Percentiles rank a stretch among this genome's conserved stretches.
Conservation (phyloP, 805 yeast species). For the Pichia eremophila region DNA sequence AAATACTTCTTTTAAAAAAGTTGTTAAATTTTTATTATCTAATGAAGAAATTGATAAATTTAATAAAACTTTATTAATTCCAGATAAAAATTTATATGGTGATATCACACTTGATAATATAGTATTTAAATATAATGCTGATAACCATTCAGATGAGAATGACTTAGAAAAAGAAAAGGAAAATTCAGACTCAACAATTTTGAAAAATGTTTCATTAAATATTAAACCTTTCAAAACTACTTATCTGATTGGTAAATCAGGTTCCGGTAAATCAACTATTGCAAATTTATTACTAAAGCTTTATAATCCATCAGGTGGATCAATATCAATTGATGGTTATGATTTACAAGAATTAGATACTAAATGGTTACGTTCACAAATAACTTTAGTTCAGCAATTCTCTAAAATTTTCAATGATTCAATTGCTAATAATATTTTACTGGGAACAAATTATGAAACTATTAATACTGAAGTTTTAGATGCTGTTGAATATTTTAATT, state of each 20-base stretch:
- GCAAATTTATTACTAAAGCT: slow-evolving; percentile 52
- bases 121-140: slow-evolving; percentile 44
- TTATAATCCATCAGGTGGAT: slow-evolving; percentile 48
- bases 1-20: slow-evolving; percentile 49
- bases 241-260: slow-evolving; percentile 79
- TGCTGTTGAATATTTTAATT: slow-evolving; percentile 44
- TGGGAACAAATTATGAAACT: slow-evolving; percentile 10
- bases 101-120: slow-evolving; percentile 47
- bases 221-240: slow-evolving; percentile 40
- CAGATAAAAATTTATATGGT: slow-evolving; percentile 31
- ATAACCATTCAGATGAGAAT: not conserved
- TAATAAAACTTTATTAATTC: slow-evolving; percentile 10
- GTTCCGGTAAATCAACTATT: slow-evolving; percentile 88
- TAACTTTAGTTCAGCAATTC: slow-evolving; percentile 68
- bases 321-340: slow-evolving; percentile 46
- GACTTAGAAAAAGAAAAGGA: not conserved
- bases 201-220: slow-evolving; percentile 37
- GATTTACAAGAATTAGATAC: slow-evolving; percentile 34
- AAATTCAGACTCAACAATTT: slow-evolving; percentile 22
- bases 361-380: slow-evolving; percentile 48
- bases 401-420: slow-evolving; percentile 58
- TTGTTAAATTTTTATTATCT: slow-evolving; percentile 32
- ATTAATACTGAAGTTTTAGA: slow-evolving; percentile 24
- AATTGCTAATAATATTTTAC: slow-evolving; percentile 50
- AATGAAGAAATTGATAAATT: not conserved